Base-by-base conservation (phyloP, 2,329 filamentous ascomycete genomes). In the Monosporascus cannonballus region DNA sequence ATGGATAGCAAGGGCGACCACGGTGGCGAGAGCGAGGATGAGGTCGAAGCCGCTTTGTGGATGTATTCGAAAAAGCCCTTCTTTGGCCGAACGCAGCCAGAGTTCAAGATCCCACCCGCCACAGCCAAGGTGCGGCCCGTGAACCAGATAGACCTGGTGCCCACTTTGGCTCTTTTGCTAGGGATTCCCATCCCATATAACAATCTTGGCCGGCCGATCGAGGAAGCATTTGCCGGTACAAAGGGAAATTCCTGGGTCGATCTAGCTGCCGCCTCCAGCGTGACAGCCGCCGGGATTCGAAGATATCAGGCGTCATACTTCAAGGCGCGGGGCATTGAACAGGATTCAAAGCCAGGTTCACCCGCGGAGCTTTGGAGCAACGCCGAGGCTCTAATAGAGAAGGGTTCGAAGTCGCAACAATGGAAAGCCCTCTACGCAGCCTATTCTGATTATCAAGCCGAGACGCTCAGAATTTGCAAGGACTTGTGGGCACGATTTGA, bases 1-100 rank as follows among this genome's bases (percentile, higher is more conserved):
- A 99, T 99, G 94, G 94, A 99, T 69, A 77, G 82, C 55, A 97
- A 99, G 73, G 94, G 94, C 18, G 94, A 99, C 60, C 94, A 99
- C 66, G 94, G 94, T n/a, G 94, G 94, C 51, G 94, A 99, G 74
- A 96, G 93, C 34, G 90, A 96, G 61, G 91, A 97, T 58, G 94
- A 99, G 69, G 83, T 99, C 6, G 85, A 99, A 69, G 91, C 94
- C 52, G 91, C 94, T 2, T 71, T 99, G 47, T 99, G 94, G 93
- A 96, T 99, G 91, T 99, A 97, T 69, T 96, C 94, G 1, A 96
- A 92, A 69, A 86, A 83, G 61, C 84, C 85, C 0, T 70, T 89
- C 9, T 99, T 99, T 69, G 94, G 94, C 17, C 85, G 91, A 39
- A 88, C 83, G 2, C 77, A 81, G 48, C 73, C 81, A 3, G 79